Evolutionary conservation across 768 basidiomycete species (phyloP).

Genomic region (Trametes coccinea): DNA sequence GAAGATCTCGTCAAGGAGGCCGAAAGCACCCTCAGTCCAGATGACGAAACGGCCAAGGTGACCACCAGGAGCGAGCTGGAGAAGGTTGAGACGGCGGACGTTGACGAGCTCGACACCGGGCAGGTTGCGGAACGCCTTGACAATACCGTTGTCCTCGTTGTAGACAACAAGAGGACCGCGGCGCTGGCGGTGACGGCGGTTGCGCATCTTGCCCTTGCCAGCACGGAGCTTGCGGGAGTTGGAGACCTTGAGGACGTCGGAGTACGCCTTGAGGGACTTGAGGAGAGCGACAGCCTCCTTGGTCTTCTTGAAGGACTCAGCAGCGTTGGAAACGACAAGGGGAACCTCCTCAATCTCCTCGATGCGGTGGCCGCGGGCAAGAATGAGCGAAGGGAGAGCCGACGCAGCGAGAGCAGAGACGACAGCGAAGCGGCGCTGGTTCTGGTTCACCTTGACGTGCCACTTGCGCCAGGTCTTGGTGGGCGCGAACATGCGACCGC

Average conservation of each 20-base stretch:
- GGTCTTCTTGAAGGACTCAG: constrained; percentile 93
- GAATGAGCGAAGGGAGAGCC: constrained; percentile 95
- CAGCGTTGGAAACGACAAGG: constrained; percentile 76
- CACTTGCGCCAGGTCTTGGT: constrained; percentile 99
- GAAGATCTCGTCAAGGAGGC: constrained; percentile 90
- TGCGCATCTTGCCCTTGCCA: constrained; percentile 96
- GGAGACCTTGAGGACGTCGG: constrained; percentile 94
- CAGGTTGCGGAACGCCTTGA: constrained; percentile 97
- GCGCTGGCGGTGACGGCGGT: constrained; percentile 94
- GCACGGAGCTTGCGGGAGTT: constrained; percentile 96
- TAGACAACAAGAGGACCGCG: constrained; percentile 97
- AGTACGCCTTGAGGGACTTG: constrained; percentile 85
- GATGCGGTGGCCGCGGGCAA: constrained; percentile 98
- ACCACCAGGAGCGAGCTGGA: constrained; percentile 99
- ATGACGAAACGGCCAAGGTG: constrained; percentile 99
- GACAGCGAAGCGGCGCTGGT: constrained; percentile 96
- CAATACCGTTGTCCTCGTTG: constrained; percentile 95
- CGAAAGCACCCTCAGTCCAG: constrained; percentile 97
- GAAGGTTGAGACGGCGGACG: constrained; percentile 91
- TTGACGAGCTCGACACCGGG: constrained; percentile 98
- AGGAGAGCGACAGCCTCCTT: constrained; percentile 95
- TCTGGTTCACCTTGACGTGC: constrained; percentile 99
- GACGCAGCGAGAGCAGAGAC: constrained; percentile 98
- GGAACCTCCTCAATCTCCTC: constrained; percentile 97
- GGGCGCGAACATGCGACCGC: constrained; percentile 99